Evolutionary conservation across 2,329 filamentous ascomycete species (phyloP), one percentile per base, ranked within the genome.

Genomic region (Colletotrichum caudatum): DNA sequence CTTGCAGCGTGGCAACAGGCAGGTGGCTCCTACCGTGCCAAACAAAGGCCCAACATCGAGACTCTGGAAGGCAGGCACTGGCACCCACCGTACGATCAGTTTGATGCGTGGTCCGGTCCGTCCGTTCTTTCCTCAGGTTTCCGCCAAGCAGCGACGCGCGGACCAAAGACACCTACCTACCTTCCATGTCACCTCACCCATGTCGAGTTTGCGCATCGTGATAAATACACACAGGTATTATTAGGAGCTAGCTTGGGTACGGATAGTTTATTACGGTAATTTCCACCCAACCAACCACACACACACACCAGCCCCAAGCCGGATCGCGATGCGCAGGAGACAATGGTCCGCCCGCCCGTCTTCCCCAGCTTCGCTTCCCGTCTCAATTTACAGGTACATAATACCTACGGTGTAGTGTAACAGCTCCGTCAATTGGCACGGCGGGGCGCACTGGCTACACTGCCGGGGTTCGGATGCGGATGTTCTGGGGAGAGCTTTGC

Each of bases 131-230:
- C 60, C 23, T 37, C 53, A 9, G 18, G 16, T 26, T 44, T 64
- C 37, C 51, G 53, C 46, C 59, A 69, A 69, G 69, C 29, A 29
- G 37, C 46, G 54, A 56, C 65, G 69, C 69, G 69, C 54, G 69
- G 69, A 64, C 69, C 23, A 8, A 20, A 37, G 8, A 35, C 46
- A n/a, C 46, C 3, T 7, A 12, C 37, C 29, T 29, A 29, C 29
- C 29, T 29, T 29, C 39, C 39, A 5, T 16, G 39, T 39, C 37
- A 39, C 4, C 16, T 39, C 37, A 39, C 4, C 16, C 16, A 9
- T 12, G 39, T 6, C 18, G 14, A 41, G 12, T 41, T 41, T 20
- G 16, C 41, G 7, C 16, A 44, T 44, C 41, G 18, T 46, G 18
- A 14, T n/a, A 29, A 29, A 29, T 4, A 29, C 29, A 29, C 0